Conservation (phyloP, 345 rosid species). For the Brassica juncea region DNA sequence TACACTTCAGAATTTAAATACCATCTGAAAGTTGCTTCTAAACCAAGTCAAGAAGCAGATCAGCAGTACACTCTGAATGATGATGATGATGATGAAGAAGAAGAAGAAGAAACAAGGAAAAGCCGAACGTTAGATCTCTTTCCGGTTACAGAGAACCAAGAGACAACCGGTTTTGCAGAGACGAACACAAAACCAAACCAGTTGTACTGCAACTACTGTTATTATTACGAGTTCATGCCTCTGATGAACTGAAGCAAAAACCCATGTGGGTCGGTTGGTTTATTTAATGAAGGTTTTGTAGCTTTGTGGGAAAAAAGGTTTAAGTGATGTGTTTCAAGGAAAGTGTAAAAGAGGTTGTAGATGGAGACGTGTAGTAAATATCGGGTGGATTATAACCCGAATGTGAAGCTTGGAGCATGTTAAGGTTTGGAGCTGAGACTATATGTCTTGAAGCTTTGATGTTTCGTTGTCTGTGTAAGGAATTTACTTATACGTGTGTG, state of each 20-base stretch:
- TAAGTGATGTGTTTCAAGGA: slow-evolving; percentile 4
- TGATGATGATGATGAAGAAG: not conserved
- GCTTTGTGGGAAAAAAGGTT: slow-evolving; percentile 6
- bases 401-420: slow-evolving; percentile 17
- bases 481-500: not conserved
- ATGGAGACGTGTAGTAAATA: slow-evolving; percentile 33
- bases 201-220: slow-evolving; percentile 35
- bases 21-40: slow-evolving; percentile 6
- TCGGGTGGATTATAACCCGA: not conserved
- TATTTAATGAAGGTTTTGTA: slow-evolving; percentile 22
- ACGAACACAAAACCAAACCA: slow-evolving; percentile 36
- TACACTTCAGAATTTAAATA: slow-evolving; percentile 14
- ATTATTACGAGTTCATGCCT: slow-evolving; percentile 63
- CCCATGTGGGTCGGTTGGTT: slow-evolving; percentile 45
- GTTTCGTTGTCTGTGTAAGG: slow-evolving; percentile 22
- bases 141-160: slow-evolving; percentile 39
- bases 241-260: slow-evolving; percentile 48
- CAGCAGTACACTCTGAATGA: slow-evolving; percentile 23
- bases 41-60: slow-evolving; percentile 18
- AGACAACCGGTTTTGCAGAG: slow-evolving; percentile 29
- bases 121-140: slow-evolving; percentile 54
- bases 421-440: slow-evolving; percentile 14
- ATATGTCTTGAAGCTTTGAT: not conserved
- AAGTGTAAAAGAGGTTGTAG: slow-evolving; percentile 12
- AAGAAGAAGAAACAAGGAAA: slow-evolving; percentile 37